These are phyloP conservation scores for Globisporangium acanthophoron DNA, from an alignment of 352 stramenopile genomes.

Conservation along the genomic window DNA sequence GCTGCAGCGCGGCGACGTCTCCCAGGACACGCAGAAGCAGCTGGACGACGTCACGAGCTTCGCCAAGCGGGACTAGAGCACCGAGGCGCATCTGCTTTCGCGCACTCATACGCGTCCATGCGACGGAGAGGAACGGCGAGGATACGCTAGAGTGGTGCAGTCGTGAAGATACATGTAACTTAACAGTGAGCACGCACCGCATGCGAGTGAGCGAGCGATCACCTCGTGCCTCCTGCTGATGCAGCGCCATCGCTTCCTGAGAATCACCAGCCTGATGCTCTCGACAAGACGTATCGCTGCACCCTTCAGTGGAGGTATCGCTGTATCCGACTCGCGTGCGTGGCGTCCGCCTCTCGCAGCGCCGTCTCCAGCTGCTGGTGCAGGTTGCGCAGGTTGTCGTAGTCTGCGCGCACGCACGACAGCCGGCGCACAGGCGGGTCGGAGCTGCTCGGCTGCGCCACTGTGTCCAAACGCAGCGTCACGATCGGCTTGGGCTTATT, in stretches of 20 bases:
- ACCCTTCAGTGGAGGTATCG: constrained; percentile 49
- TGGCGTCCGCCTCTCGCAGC: constrained; percentile 61
- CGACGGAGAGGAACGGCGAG: too few relatives aligned
- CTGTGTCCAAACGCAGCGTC: constrained; percentile 57
- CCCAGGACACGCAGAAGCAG: constrained; percentile 64
- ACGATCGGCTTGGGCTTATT: constrained; percentile 66
- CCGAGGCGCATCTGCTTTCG: background rate
- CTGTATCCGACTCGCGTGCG: constrained; percentile 68
- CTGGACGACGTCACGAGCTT: constrained; percentile 78
- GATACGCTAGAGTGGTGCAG: too few relatives aligned
- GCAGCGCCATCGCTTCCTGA: too few relatives aligned
- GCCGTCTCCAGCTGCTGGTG: constrained; percentile 60
- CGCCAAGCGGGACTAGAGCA: constrained; percentile 30
- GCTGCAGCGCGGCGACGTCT: constrained; percentile 40
- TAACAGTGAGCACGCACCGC: background rate
- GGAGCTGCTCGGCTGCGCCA: constrained; percentile 13
- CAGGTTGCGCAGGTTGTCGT: constrained; percentile 53
- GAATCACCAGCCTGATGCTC: background rate
- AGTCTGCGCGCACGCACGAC: constrained; percentile 56
- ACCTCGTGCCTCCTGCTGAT: too few relatives aligned
- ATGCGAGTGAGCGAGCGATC: too few relatives aligned
- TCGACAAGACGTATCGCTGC: background rate
- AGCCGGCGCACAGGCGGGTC: constrained; percentile 22
- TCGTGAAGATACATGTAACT: background rate
- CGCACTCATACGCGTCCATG: background rate